Evolutionary conservation across 2,329 filamentous ascomycete species (phyloP).

Genomic region (Lanzia echinophila): DNA sequence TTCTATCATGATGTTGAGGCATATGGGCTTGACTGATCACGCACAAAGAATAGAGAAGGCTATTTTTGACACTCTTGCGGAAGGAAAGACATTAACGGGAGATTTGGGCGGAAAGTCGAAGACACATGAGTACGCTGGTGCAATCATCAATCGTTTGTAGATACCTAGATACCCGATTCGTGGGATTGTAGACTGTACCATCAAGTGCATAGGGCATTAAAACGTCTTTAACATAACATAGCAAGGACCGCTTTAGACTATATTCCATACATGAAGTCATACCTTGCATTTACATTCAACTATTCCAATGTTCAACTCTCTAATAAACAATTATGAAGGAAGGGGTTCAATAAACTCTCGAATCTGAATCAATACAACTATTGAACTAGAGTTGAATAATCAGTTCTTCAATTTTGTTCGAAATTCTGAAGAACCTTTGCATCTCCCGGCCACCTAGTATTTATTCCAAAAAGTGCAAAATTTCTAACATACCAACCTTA

Average conservation of each 20-base stretch:
- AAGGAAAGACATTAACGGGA: conserved; percentile 94
- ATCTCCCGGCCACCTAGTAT: too few relatives aligned
- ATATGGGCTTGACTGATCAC: conserved; percentile 86
- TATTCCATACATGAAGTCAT: background rate
- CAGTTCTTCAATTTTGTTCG: too few relatives aligned
- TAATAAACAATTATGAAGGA: too few relatives aligned
- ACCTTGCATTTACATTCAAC: background rate
- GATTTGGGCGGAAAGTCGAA: conserved; percentile 95
- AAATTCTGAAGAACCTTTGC: too few relatives aligned
- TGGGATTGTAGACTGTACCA: conserved; percentile 29
- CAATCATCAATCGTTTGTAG: conserved; percentile 62
- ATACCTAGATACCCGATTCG: conserved; percentile 24
- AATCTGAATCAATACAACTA: too few relatives aligned
- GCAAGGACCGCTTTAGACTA: conserved; percentile 3
- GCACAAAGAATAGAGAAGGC: conserved; percentile 86
- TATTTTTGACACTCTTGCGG: conserved; percentile 88
- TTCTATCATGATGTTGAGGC: conserved; percentile 99
- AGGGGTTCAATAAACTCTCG: too few relatives aligned
- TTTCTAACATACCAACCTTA: too few relatives aligned
- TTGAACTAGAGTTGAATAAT: too few relatives aligned
- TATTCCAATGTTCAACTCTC: too few relatives aligned
- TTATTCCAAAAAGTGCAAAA: too few relatives aligned
- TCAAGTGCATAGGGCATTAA: conserved; percentile 3
- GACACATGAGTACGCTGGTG: conserved; percentile 87
- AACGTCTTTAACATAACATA: conserved; percentile 13